Evolutionary conservation across 108 stramenopile species (phyloP), one percentile per base, ranked within the genome.

Genomic region (Cyclostephanos invisitatus): DNA sequence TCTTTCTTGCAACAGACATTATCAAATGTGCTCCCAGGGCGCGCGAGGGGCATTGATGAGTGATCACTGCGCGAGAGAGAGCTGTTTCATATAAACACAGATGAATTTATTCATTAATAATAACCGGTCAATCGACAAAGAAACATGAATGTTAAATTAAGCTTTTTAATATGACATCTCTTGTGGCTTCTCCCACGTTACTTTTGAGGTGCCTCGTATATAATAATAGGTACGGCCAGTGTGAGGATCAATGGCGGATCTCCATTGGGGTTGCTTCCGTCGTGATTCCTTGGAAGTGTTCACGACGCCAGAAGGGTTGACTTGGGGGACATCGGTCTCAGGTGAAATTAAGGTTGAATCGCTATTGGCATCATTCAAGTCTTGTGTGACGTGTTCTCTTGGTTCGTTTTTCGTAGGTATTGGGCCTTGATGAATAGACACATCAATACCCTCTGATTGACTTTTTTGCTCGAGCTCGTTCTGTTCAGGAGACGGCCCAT

Each of bases 21-120:
- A 98, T 99, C 84, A 96, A 97, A 78, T 91, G 92, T 67, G 99
- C 99, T 7, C 99, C 99, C 25, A 81, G 97, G 37, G 88, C 91
- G 61, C 69, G 98, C 67, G 89, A 93, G 40, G 76, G 76, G 20
- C 67, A 73, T 28, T 81, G 72, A 42, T 9, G 49, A 51, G 12
- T 10, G 64, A 32, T 54, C 11, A 11, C 14, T 6, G 53, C 25
- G 56, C 56, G 27, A 21, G 17, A 29, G 28, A 7, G 55, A 25
- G 55, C 1, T 56, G 12, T 28, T 7, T 25, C 15, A 14, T 56
- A n/a, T n/a, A n/a, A n/a, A n/a, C n/a, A n/a, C n/a, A n/a, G n/a
- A n/a, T n/a, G n/a, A n/a, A n/a, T n/a, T n/a, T n/a, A n/a, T n/a
- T n/a, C n/a, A n/a, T n/a, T n/a, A n/a, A n/a, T n/a, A n/a, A n/a